Evolutionary conservation across 352 stramenopile species (phyloP).

Genomic region (Halophytophthora polymorphica): DNA sequence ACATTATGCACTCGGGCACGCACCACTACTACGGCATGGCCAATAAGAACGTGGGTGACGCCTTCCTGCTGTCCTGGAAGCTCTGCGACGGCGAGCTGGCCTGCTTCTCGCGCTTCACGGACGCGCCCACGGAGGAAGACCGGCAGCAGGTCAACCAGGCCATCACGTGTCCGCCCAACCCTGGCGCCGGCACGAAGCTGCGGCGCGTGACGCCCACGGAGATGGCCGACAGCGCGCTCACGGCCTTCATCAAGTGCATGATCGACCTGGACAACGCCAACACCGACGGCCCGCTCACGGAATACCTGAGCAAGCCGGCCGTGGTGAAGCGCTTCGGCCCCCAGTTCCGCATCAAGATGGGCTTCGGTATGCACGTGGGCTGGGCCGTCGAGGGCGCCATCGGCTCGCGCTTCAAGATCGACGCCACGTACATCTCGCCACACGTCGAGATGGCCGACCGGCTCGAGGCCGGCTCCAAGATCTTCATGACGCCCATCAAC

Average conservation of each 20-base stretch:
- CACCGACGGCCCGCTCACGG: slow-evolving; percentile 64
- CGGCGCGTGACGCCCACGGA: slow-evolving; percentile 82
- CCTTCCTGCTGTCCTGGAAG: slow-evolving; percentile 95
- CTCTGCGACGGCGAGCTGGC: slow-evolving; percentile 81
- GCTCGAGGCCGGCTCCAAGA: slow-evolving; percentile 94
- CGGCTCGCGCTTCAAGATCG: slow-evolving; percentile 94
- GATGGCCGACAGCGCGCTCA: slow-evolving; percentile 92
- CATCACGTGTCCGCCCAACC: slow-evolving; percentile 65
- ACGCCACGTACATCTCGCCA: slow-evolving; percentile 96
- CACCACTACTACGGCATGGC: slow-evolving; percentile 86
- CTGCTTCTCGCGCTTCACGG: slow-evolving; percentile 78
- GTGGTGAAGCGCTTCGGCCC: slow-evolving; percentile 85
- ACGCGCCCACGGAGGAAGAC: slow-evolving; percentile 72
- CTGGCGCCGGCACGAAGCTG: slow-evolving; percentile 54
- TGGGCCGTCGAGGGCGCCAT: slow-evolving; percentile 96
- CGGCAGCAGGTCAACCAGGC: slow-evolving; percentile 68
- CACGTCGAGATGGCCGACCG: slow-evolving; percentile 94
- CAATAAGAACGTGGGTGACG: slow-evolving; percentile 90
- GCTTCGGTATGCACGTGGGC: slow-evolving; percentile 95
- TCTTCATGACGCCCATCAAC: slow-evolving; percentile 84
- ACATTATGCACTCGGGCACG: slow-evolving; percentile 87
- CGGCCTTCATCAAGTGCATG: slow-evolving; percentile 95
- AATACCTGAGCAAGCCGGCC: slow-evolving; percentile 61
- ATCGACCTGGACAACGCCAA: slow-evolving; percentile 85
- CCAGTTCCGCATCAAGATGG: slow-evolving; percentile 88